A percentile compares a stretch with the other conserved stretches of the same genome.
phyloP scores from a whole-genome alignment of 148 eudicot species.

The Linanthus parryae region DNA sequence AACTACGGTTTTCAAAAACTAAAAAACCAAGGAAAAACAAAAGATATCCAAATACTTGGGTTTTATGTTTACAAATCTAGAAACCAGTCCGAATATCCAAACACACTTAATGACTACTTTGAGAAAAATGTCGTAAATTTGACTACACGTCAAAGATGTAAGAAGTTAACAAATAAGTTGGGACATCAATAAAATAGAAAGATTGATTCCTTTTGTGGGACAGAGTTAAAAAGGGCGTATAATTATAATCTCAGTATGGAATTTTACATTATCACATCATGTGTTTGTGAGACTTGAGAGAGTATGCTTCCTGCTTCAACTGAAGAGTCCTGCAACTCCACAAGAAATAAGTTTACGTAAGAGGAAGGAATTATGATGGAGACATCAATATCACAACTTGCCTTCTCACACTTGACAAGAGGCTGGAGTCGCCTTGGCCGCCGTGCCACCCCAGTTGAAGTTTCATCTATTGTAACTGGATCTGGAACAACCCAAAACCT shows the following conservation, averaged over 20 bases:
- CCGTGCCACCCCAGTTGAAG: constrained; percentile 15
- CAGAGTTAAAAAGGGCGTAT: no score
- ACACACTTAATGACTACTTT: no score
- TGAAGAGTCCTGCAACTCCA: constrained; percentile 21
- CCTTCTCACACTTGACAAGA: constrained; percentile 34
- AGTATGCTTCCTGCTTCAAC: constrained; percentile 19
- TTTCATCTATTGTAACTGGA: constrained; percentile 14
- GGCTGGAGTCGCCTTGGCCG: constrained; percentile 21
- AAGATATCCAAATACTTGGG: no score
- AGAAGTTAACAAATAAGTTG: no score
- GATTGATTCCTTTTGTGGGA: no score
- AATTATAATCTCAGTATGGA: constrained; percentile 7
- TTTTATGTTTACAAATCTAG: no score
- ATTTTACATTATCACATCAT: constrained; percentile 46
- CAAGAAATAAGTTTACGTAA: constrained; percentile 2
- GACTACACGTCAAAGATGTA: no score
- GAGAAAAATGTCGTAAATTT: no score
- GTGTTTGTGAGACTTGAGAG: constrained; percentile 50
- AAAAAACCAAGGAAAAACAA: no score
- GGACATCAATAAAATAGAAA: no score
- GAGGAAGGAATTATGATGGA: constrained; percentile 3
- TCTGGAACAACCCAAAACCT: constrained; percentile 36
- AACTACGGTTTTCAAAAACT: no score
- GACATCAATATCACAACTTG: constrained; percentile 20
- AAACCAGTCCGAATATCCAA: no score